phyloP scores from a whole-genome alignment of 768 basidiomycete species.

The Rubroboletus satanas region DNA sequence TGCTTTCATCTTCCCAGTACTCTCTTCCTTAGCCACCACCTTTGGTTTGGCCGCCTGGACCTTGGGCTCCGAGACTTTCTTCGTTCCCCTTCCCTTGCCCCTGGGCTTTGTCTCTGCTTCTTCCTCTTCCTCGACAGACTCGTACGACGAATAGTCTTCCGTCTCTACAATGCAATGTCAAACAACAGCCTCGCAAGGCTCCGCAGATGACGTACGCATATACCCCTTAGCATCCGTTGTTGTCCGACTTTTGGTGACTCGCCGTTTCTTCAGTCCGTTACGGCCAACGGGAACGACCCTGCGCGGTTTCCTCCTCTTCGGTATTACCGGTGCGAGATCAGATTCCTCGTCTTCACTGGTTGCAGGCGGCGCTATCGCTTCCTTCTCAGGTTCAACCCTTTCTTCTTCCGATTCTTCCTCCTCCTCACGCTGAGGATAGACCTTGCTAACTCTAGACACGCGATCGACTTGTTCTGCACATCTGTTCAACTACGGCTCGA shows the following conservation, averaged over 20 bases:
- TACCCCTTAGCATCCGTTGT: conserved; percentile 66
- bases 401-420: conserved; percentile 25
- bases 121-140: conserved; percentile 63
- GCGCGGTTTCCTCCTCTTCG: conserved; percentile 44
- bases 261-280: conserved; percentile 75
- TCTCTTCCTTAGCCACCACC: conserved; percentile 11
- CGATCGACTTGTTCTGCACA: conserved; percentile 25
- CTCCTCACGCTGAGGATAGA: conserved; percentile 20
- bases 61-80: conserved; percentile 15
- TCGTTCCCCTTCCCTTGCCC: conserved; percentile 17
- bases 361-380: conserved; percentile 25
- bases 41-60: conserved; percentile 17
- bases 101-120: conserved; percentile 25
- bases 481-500: conserved; percentile 12
- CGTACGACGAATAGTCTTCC: conserved; percentile 78
- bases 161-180: conserved; percentile 42
- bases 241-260: conserved; percentile 55
- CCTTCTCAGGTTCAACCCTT: conserved; percentile 32
- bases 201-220: conserved; percentile 47
- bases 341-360: conserved; percentile 29
- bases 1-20: conserved; percentile 13
- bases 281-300: conserved; percentile 67
- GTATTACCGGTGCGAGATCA: conserved; percentile 31
- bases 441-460: conserved; percentile 15
- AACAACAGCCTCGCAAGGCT: not conserved